Base-by-base conservation (phyloP, 1,284 basidiomycete species). In the Sutorius eximius region DNA sequence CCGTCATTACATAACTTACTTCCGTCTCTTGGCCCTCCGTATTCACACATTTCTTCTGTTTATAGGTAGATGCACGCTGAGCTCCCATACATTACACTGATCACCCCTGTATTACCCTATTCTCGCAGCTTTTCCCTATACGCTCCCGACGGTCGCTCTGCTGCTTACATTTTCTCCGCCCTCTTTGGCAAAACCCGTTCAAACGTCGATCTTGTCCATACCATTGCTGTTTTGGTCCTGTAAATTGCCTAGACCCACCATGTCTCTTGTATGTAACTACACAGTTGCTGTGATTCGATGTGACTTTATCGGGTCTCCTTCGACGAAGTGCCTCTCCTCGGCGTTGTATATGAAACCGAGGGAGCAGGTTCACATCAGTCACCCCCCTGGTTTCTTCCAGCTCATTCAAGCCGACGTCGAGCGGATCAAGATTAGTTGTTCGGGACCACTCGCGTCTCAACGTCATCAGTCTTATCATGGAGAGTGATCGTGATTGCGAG, bases 251-350 rank as follows among this genome's bases (percentile, higher is more conserved):
- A 32, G 33, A 24, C 45, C 33, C 33, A 41, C 22, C 18, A 15
- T 15, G 27, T 32, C 46, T 49, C 29, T 24, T 58, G 43, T 48
- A 44, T 18, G 43, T 48, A 44, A n/a, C 41, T 40, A 30, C 45
- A 32, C 44, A 18, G 13, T 32, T 27, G 36, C 27, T 24, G 40
- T 36, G 29, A 52, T 47, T 30, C 36, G 41, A 3, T 32, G 32
- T 64, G 41, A 29, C 65, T 66, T 62, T 65, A 65, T 67, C 50
- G 57, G 68, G 65, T 51, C 42, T 57, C 44, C 59, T 67, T 32
- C 38, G 66, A 49, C 30, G 5, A 27, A 30, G 60, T 70, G 55
- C 59, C 36, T 51, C 33, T 37, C 46, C 45, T 45, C n/a, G n/a
- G 44, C 13, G 20, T 44, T 41, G 45, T 53, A 55, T 57, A 64